Conservation (phyloP, 805 yeast species). For the Saturnispora galanensis region DNA sequence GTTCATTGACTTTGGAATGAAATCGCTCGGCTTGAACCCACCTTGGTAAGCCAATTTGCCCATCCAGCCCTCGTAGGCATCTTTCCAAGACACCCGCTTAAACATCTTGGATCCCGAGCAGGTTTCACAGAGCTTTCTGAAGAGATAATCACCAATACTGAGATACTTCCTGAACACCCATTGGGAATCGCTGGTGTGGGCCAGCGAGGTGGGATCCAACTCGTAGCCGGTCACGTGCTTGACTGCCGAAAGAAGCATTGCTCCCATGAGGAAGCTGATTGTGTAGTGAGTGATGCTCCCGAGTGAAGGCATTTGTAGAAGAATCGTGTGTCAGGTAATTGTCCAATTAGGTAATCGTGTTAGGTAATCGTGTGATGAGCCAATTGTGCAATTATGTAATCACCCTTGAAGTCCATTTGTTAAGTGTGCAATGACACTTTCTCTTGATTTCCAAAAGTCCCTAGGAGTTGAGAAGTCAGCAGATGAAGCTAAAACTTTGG, state of each 20-base stretch:
- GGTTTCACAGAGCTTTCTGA: conserved; percentile 36
- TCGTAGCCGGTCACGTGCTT: conserved; percentile 71
- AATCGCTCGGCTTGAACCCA: conserved; percentile 3
- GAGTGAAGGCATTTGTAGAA: conserved; percentile 18
- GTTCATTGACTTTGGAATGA: not conserved
- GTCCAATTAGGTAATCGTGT: no score
- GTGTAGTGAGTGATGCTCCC: conserved; percentile 65
- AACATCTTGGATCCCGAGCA: conserved; percentile 44
- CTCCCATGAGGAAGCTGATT: conserved; percentile 65
- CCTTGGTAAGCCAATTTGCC: conserved; percentile 3
- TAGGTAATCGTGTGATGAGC: not conserved
- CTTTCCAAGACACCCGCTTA: conserved; percentile 25
- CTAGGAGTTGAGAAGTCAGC: conserved; percentile 36
- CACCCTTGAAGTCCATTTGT: not conserved
- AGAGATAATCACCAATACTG: conserved; percentile 51
- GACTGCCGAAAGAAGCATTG: conserved; percentile 78
- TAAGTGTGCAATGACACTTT: not conserved
- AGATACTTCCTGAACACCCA: conserved; percentile 40
- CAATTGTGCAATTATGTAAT: no score
- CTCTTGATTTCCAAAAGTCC: not conserved
- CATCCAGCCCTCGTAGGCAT: conserved; percentile 7
- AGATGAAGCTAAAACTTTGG: conserved; percentile 38
- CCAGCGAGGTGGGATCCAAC: conserved; percentile 23
- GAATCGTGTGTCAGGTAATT: not conserved
- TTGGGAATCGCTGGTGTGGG: conserved; percentile 36